Conservation (phyloP, 1,284 basidiomycete species). For the Tilletia caries region DNA sequence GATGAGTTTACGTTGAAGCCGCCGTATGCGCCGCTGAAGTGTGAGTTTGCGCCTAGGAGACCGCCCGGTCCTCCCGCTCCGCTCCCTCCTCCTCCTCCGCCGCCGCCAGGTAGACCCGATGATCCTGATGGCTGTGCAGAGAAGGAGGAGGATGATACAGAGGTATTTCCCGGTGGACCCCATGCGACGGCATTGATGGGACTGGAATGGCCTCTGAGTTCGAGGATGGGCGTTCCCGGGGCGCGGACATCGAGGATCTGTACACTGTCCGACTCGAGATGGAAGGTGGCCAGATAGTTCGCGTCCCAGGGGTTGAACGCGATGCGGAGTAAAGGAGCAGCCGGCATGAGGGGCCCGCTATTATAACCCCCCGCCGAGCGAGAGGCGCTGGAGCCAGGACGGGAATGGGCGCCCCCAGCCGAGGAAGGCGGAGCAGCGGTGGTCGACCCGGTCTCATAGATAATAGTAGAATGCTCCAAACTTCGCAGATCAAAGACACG, state of each 20-base stretch:
- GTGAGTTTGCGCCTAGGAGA: background rate
- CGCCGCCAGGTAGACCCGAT: no score
- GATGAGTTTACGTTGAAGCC: background rate
- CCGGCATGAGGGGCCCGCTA: slow-evolving; percentile 16
- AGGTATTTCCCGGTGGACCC: slow-evolving; percentile 42
- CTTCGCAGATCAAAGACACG: slow-evolving; percentile 94
- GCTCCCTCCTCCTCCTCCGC: no score
- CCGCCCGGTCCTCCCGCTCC: background rate
- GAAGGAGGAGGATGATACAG: background rate
- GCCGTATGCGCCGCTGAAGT: slow-evolving; percentile 6
- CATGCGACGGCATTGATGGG: slow-evolving; percentile 50
- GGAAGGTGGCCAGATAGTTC: slow-evolving; percentile 53
- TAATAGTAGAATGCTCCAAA: slow-evolving; percentile 94
- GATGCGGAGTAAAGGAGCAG: slow-evolving; percentile 48
- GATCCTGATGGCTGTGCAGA: background rate
- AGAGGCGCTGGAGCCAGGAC: background rate
- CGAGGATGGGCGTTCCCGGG: slow-evolving; percentile 50
- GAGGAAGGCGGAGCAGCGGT: slow-evolving; percentile 10
- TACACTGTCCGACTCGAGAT: slow-evolving; percentile 48
- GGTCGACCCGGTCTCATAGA: slow-evolving; percentile 68
- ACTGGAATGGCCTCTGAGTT: slow-evolving; percentile 48
- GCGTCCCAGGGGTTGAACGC: slow-evolving; percentile 54
- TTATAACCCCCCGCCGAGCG: background rate
- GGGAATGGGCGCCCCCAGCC: background rate
- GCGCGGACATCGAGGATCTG: slow-evolving; percentile 53